These are phyloP conservation scores for Annulohypoxylon bovei DNA, from an alignment of 495 filamentous ascomycete species.

Conservation along the genomic window DNA sequence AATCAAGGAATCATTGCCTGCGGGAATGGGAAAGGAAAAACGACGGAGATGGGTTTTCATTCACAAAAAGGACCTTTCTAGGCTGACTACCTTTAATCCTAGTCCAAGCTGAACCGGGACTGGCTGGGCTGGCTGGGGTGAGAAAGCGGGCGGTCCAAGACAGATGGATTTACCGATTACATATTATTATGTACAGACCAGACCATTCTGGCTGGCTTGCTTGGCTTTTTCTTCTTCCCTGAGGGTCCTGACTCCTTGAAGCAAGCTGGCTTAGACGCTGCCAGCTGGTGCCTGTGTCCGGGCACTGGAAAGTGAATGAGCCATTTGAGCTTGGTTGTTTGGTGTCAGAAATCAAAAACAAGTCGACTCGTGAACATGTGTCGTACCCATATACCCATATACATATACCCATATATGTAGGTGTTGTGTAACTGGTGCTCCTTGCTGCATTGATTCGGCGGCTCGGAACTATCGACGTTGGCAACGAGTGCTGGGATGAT, in stretches of 20 bases:
- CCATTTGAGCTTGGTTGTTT: slow-evolving; percentile 27
- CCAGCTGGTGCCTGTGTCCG: slow-evolving; percentile 27
- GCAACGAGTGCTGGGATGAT: slow-evolving; percentile 30
- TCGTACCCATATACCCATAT: slow-evolving; percentile 34
- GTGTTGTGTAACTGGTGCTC: slow-evolving; percentile 33
- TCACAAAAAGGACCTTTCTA: slow-evolving; percentile 4
- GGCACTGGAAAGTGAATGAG: slow-evolving; percentile 7
- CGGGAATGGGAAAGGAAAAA: background rate
- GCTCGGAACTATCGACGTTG: slow-evolving; percentile 34
- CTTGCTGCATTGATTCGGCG: slow-evolving; percentile 36
- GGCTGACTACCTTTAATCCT: background rate
- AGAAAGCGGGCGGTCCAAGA: slow-evolving; percentile 18
- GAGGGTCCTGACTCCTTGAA: background rate
- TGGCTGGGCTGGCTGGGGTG: background rate
- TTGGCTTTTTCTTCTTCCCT: slow-evolving; percentile 28
- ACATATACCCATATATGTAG: slow-evolving; percentile 39
- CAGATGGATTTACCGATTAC: slow-evolving; percentile 9
- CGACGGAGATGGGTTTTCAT: background rate
- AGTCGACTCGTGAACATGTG: slow-evolving; percentile 24
- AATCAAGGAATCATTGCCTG: slow-evolving; percentile 15
- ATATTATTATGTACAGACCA: slow-evolving; percentile 12
- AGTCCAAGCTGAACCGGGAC: slow-evolving; percentile 15
- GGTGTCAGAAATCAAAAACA: slow-evolving; percentile 11
- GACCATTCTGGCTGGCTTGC: slow-evolving; percentile 21
- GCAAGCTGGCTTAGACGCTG: slow-evolving; percentile 14